A percentile compares a stretch with the other conserved stretches of the same genome.
Evolutionary conservation across 345 rosid species (phyloP).

Genomic region (Syzygium grande): DNA sequence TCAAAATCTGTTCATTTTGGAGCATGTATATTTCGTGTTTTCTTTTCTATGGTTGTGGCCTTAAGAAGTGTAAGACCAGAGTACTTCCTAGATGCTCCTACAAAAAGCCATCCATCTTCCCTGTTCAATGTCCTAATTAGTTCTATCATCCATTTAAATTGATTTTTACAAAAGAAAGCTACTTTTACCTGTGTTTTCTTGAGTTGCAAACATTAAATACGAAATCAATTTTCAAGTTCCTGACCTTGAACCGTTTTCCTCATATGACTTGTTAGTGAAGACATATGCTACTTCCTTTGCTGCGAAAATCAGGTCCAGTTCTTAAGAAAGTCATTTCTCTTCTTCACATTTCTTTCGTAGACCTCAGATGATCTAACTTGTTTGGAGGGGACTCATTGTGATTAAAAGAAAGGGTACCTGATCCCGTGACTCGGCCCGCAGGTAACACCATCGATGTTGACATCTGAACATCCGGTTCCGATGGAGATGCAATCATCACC

Average conservation of each 20-base stretch:
- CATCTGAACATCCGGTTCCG: conserved; percentile 70
- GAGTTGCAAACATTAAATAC: background rate
- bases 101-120: background rate
- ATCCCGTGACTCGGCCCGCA: conserved; percentile 96
- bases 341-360: background rate
- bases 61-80: background rate
- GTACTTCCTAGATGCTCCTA: background rate
- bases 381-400: background rate
- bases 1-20: background rate
- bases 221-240: background rate
- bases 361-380: background rate
- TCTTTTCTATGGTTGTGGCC: background rate
- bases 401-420: conserved; percentile 30
- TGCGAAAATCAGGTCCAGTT: no score
- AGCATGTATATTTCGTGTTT: background rate
- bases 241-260: background rate
- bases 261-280: background rate
- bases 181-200: background rate
- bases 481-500: conserved; percentile 89
- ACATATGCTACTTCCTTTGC: background rate
- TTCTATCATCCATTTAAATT: background rate
- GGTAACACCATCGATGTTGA: conserved; percentile 60
- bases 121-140: background rate
- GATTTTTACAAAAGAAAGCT: background rate
- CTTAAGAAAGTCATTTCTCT: background rate